phyloP scores from a whole-genome alignment of 1,139 yeast species.

The Geotrichum carabidarum region DNA sequence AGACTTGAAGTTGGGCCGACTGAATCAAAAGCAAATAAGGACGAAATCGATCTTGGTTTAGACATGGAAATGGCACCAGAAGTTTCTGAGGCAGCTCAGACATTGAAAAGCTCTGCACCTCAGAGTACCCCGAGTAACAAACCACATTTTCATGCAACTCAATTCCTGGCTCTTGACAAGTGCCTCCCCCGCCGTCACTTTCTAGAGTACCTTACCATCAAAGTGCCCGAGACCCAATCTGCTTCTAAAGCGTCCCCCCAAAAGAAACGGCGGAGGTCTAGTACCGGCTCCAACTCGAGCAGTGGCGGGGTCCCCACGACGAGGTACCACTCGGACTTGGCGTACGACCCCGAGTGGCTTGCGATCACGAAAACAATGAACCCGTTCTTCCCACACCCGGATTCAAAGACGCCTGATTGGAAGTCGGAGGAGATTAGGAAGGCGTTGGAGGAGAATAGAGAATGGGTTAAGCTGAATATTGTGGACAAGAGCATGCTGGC shows the following conservation, averaged over 20 bases:
- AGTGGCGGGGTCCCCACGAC: background rate
- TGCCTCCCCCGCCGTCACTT: constrained; percentile 60
- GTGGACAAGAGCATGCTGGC: constrained; percentile 23
- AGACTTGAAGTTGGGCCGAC: too few relatives aligned
- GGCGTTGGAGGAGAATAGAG: constrained; percentile 23
- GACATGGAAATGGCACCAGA: constrained; percentile 1
- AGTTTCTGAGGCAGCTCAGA: background rate
- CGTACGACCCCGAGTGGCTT: constrained; percentile 41
- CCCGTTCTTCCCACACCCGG: constrained; percentile 23
- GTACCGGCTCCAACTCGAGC: background rate
- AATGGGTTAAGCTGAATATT: constrained; percentile 35
- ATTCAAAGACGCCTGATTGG: background rate
- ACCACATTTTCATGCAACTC: constrained; percentile 38
- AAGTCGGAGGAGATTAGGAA: too few relatives aligned
- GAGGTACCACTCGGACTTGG: constrained; percentile 18
- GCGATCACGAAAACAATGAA: constrained; percentile 35
- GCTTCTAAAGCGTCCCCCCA: background rate
- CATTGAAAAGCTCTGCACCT: too few relatives aligned
- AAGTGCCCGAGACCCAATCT: background rate
- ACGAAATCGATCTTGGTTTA: constrained; percentile 11
- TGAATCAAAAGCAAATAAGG: background rate
- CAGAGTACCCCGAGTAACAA: background rate
- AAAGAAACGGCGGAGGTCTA: background rate
- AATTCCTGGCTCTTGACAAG: constrained; percentile 79
- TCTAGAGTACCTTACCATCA: constrained; percentile 43